phyloP scores from a whole-genome alignment of 2,329 filamentous ascomycete species.

The Dothideomycetidae sp. region DNA sequence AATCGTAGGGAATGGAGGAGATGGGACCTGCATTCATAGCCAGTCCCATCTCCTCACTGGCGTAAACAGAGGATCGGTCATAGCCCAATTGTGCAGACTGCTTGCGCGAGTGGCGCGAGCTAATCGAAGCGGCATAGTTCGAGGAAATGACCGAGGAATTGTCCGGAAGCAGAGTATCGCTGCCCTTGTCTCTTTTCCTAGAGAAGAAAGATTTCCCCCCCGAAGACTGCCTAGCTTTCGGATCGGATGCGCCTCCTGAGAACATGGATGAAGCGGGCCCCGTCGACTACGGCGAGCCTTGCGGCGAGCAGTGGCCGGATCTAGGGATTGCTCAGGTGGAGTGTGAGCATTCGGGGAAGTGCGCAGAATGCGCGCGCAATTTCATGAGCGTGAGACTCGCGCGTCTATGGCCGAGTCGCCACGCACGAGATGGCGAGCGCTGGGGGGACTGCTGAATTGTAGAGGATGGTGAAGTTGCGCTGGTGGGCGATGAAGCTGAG shows the following conservation, averaged over 20 bases:
- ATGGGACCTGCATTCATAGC: slow-evolving; percentile 70
- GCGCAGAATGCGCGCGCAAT: no score
- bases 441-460: no score
- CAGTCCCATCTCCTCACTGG: slow-evolving; percentile 40
- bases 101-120: slow-evolving; percentile 54
- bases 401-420: no score
- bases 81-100: slow-evolving; percentile 34
- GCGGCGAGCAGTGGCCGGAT: no score
- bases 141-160: slow-evolving; percentile 28
- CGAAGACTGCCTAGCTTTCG: slow-evolving; percentile 72
- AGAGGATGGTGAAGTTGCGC: no score
- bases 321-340: background rate
- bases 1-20: slow-evolving; percentile 78
- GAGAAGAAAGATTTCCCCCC: slow-evolving; percentile 78
- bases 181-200: slow-evolving; percentile 64
- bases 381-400: no score
- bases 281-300: background rate
- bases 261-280: slow-evolving; percentile 17
- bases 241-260: slow-evolving; percentile 45
- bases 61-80: slow-evolving; percentile 8
- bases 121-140: slow-evolving; percentile 24
- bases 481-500: no score
- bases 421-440: no score
- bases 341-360: background rate
- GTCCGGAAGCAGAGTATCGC: slow-evolving; percentile 44